Evolutionary conservation across 2,329 filamentous ascomycete genomes (phyloP).

Genomic region (Phialophora macrospora): DNA sequence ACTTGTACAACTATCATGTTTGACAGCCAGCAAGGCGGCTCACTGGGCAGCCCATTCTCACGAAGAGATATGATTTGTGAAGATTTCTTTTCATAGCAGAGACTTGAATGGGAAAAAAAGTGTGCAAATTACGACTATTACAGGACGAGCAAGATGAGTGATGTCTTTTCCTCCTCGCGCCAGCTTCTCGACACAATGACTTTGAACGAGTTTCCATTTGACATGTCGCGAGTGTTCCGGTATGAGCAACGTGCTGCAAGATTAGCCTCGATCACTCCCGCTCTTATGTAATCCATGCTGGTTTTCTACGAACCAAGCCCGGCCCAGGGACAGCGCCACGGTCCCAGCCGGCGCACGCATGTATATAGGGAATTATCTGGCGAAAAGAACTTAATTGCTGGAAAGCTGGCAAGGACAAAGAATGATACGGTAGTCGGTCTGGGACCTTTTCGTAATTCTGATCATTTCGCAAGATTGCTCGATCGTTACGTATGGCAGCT

Average conservation of each 20-base stretch:
- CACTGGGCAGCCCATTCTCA: neutral
- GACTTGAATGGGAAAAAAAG: neutral
- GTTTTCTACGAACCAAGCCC: neutral
- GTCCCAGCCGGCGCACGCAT: neutral
- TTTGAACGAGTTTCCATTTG: too few species aligned
- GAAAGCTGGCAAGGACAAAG: neutral
- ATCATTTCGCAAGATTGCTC: neutral
- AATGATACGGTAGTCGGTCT: neutral
- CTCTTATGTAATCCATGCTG: neutral
- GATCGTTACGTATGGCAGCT: neutral
- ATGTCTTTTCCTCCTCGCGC: neutral
- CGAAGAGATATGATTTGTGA: slow-evolving; percentile 5
- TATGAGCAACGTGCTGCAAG: too few species aligned
- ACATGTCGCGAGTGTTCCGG: too few species aligned
- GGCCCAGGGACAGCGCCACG: neutral
- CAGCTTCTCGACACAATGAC: neutral
- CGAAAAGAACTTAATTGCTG: neutral
- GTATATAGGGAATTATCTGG: neutral
- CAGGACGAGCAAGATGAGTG: neutral
- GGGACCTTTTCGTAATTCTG: neutral
- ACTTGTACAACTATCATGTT: neutral
- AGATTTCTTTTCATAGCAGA: slow-evolving; percentile 2
- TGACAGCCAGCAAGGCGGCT: neutral
- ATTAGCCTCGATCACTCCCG: too few species aligned
- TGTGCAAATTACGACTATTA: neutral